Evolutionary conservation across 257 asterid species (phyloP), one percentile per base, ranked within the genome.

Genomic region (Rauvolfia tetraphylla): DNA sequence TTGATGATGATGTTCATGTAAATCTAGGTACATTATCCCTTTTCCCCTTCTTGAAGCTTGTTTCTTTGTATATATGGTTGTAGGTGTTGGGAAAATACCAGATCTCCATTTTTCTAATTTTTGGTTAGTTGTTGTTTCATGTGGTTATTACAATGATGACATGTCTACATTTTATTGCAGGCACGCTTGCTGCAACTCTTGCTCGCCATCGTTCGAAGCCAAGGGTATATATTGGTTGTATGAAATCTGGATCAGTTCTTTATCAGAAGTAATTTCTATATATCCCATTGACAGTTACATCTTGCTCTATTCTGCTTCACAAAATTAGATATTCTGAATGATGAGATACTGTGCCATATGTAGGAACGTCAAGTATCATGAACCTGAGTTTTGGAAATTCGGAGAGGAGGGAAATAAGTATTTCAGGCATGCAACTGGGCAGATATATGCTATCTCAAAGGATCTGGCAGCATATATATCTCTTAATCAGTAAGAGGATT

Each of bases 1-100:
- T 92, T 69, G 97, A 92, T 54, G 97, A 92, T 53, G 97, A 91
- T 79, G 96, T 92, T 76, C 98, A 92, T 71, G 98, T 91, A 67
- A 92, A 92, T 80, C 87, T 90, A 51, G 97, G 98, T 92, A 87
- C 2, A 22, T 38, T 49, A 58, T 70, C 73, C 42, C 4, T 38
- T 27, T 69, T 12, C 5, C 22, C 63, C 29, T 54, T 56, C 42
- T 39, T 29, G 14, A 20, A 23, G 56, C 20, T 23, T 23, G 2
- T 18, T 4, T 7, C 15, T 13, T 49, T 25, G 7, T n/a, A n/a
- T n/a, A n/a, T n/a, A n/a, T n/a, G n/a, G n/a, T n/a, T 34, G 73
- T 63, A 48, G 29, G 39, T 2, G n/a, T 7, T 0, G 20, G 33
- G 33, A 65, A 54, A n/a, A 25, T 6, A 3, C 3, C 14, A 23